These are phyloP conservation scores for Dictyostelium citrinum DNA, from an alignment of 78 protist species.

Conservation along the genomic window DNA sequence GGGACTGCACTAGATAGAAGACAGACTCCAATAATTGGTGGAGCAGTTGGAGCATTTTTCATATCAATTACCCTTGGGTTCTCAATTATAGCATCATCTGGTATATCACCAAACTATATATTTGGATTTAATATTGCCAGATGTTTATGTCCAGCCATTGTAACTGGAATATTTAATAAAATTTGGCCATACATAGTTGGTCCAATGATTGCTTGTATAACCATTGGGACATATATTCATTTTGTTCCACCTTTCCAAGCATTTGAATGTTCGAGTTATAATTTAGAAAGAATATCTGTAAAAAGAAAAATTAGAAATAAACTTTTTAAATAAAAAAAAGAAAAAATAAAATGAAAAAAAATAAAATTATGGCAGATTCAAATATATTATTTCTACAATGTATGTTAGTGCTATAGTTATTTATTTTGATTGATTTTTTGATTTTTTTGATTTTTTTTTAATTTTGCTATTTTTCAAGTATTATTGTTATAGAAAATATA, in stretches of 20 bases:
- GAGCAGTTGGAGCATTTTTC: background rate
- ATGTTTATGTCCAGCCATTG: slow-evolving; percentile 1
- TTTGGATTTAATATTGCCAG: background rate
- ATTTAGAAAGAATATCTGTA: background rate
- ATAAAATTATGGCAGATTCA: no score
- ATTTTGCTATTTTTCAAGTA: no score
- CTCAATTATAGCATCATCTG: background rate
- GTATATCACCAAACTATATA: background rate
- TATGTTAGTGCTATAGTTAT: no score
- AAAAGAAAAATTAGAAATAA: background rate
- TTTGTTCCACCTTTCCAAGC: background rate
- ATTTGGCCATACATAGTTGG: slow-evolving; percentile 49
- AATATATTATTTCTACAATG: no score
- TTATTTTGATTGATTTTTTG: no score
- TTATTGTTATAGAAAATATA: no score
- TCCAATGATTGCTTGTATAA: background rate
- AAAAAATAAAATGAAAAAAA: background rate
- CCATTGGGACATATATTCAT: background rate
- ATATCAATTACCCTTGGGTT: background rate
- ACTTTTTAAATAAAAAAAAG: background rate
- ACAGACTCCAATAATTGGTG: background rate
- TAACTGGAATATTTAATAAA: background rate
- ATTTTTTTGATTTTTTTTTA: no score
- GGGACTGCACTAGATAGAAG: background rate
- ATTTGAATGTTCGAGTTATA: background rate